These are phyloP conservation scores for Magnaporthiopsis rhizophila DNA, from an alignment of 2,329 filamentous ascomycete species.

Conservation along the genomic window DNA sequence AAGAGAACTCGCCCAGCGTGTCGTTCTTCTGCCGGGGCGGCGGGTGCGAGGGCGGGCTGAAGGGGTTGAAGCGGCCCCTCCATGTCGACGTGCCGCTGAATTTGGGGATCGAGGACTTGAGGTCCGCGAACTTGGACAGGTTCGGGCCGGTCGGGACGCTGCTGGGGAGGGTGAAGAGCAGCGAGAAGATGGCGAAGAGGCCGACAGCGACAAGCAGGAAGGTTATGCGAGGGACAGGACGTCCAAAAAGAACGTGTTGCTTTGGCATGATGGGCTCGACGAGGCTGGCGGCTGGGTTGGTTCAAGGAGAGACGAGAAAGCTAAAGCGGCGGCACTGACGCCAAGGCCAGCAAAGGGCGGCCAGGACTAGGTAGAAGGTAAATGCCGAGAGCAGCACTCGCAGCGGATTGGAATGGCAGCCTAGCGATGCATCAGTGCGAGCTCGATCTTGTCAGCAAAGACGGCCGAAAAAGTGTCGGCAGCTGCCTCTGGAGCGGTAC, in stretches of 20 bases:
- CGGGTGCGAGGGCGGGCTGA: slow-evolving; percentile 61
- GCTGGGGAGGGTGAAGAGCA: slow-evolving; percentile 44
- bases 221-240: slow-evolving; percentile 42
- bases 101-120: slow-evolving; percentile 41
- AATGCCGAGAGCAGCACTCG: too few relatives aligned
- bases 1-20: slow-evolving; percentile 68
- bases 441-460: background rate
- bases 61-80: slow-evolving; percentile 54
- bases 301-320: background rate
- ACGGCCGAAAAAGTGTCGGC: background rate
- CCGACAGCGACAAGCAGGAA: slow-evolving; percentile 42
- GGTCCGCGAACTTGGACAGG: slow-evolving; percentile 40
- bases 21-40: slow-evolving; percentile 71
- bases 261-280: slow-evolving; percentile 31
- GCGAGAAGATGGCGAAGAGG: slow-evolving; percentile 44
- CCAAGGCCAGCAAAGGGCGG: too few relatives aligned
- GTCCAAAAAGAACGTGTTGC: slow-evolving; percentile 37
- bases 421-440: background rate
- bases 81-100: slow-evolving; percentile 28
- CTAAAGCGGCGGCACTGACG: background rate
- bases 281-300: background rate
- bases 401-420: too few relatives aligned
- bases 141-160: slow-evolving; percentile 39
- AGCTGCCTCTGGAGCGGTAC: background rate
- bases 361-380: background rate